Evolutionary conservation across 164 flowering plant genomes (phyloP).

Genomic region (Echeveria elegans): DNA sequence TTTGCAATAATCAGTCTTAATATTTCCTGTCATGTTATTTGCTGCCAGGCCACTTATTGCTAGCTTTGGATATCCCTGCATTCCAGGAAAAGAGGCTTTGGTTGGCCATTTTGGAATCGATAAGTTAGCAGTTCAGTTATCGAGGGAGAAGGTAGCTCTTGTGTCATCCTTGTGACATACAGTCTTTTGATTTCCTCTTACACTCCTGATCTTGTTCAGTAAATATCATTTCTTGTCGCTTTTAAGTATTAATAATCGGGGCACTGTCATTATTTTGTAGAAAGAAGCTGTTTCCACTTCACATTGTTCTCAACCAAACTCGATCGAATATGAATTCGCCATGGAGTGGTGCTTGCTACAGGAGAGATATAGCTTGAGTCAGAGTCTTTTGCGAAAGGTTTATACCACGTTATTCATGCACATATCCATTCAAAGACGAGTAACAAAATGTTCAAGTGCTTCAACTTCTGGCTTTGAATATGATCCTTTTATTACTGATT

Average conservation of each 20-base stretch:
- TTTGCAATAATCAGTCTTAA: neutral
- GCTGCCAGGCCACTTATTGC: conserved; percentile 52
- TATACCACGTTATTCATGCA: too few species aligned
- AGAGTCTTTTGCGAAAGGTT: conserved; percentile 51
- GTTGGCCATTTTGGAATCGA: conserved; percentile 56
- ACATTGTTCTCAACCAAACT: conserved; percentile 74
- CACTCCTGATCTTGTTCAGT: too few species aligned
- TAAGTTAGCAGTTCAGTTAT: conserved; percentile 29
- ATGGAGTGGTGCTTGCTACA: conserved; percentile 63
- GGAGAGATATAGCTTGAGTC: conserved; percentile 29
- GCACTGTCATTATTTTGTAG: conserved; percentile 22
- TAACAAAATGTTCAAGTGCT: neutral
- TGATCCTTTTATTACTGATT: neutral
- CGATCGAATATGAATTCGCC: conserved; percentile 69
- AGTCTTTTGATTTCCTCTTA: too few species aligned
- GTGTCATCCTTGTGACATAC: too few species aligned
- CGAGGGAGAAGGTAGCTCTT: conserved; percentile 48
- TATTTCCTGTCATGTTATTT: too few species aligned
- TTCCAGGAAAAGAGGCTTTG: conserved; percentile 24
- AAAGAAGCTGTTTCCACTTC: conserved; percentile 65
- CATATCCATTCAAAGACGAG: too few species aligned
- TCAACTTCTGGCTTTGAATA: neutral
- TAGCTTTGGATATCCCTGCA: conserved; percentile 23
- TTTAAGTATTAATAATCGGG: too few species aligned
- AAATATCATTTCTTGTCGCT: too few species aligned